Base-by-base conservation (phyloP, 495 filamentous ascomycete genomes). In the Aspergillus sclerotioniger region DNA sequence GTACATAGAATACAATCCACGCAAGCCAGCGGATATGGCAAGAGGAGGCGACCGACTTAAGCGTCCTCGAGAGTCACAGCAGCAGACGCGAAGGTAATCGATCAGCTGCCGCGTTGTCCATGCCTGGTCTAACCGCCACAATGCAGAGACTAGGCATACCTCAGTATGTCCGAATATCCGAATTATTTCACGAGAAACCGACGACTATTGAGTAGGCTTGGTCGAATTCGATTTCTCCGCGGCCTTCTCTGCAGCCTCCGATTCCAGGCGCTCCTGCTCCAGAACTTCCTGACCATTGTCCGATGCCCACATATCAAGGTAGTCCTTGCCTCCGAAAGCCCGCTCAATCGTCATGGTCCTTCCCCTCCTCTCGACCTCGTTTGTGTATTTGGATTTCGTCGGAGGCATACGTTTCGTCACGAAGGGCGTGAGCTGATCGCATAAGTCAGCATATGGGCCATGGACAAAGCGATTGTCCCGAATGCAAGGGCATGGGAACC, bases 391-490 rank as follows among this genome's bases (percentile, higher is more conserved):
- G 48, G 64, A 66, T 16, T 61, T 68, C 12, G 70, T 79, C 20
- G 74, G 66, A 21, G 63, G 64, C 61, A 92, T 84, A 56, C 76
- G 82, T 49, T 78, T 78, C 48, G 90, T 86, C 35, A 96, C 89
- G 65, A 96, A 98, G 6, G 92, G 93, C 8, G 87, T 93, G 66
- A 96, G 84, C 93, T 96, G 53, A 49, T 29, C 16, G 6, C 16
- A 25, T 2, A 32, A 48, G 25, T 37, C 16, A 39, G 39, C 16
- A 58, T 33, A 35, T 53, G 52, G 58, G 53, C 62, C 39, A 46
- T 25, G 20, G 33, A 0, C 9, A 29, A 4, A 16, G 10, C 21
- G 16, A 21, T 25, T 25, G 25, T 25, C 3, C 43, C 16, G 3
- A 17, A 2, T 10, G 15, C 8, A 37, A 28, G 7, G n/a, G 12